Evolutionary conservation across 495 filamentous ascomycete genomes (phyloP).

Genomic region (Zalerion maritima): DNA sequence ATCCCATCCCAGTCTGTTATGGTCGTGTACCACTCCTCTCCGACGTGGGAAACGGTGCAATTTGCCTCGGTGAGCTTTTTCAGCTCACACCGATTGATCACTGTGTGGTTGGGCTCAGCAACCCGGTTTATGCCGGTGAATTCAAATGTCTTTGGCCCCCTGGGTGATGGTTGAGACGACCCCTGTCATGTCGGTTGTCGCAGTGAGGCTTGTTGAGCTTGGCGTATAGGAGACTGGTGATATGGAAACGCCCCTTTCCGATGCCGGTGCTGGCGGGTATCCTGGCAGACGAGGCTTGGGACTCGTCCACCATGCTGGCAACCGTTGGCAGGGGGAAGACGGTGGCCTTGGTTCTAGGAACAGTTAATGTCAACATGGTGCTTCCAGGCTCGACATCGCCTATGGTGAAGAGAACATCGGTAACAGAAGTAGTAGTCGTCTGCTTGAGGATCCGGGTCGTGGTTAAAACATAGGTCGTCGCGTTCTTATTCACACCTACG

Average conservation of each 20-base stretch:
- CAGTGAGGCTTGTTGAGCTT: conserved; percentile 1
- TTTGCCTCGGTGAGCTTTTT: conserved; percentile 11
- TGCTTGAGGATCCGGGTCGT: conserved; percentile 5
- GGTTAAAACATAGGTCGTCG: conserved; percentile 13
- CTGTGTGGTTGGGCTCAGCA: conserved; percentile 5
- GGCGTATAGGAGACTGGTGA: conserved; percentile 1
- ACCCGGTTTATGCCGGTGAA: conserved; percentile 11
- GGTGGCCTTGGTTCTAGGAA: too few species aligned
- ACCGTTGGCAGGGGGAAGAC: too few species aligned
- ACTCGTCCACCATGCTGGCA: too few species aligned
- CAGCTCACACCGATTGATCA: conserved; percentile 11
- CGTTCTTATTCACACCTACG: conserved; percentile 8
- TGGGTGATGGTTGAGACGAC: conserved; percentile 15
- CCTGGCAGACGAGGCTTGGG: too few species aligned
- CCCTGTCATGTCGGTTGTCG: conserved; percentile 9
- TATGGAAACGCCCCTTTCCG: conserved; percentile 1
- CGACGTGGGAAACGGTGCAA: conserved; percentile 14
- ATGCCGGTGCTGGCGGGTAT: conserved; percentile 5
- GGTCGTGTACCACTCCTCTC: conserved; percentile 12
- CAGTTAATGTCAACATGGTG: too few species aligned
- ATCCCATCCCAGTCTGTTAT: conserved; percentile 11
- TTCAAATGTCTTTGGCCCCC: conserved; percentile 12
- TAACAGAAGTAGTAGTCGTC: not conserved
- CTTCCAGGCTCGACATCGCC: too few species aligned
- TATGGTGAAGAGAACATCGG: too few species aligned